Evolutionary conservation across 352 stramenopile genomes (phyloP), one percentile per base, ranked within the genome.

Genomic region (Globisporangium canariense): DNA sequence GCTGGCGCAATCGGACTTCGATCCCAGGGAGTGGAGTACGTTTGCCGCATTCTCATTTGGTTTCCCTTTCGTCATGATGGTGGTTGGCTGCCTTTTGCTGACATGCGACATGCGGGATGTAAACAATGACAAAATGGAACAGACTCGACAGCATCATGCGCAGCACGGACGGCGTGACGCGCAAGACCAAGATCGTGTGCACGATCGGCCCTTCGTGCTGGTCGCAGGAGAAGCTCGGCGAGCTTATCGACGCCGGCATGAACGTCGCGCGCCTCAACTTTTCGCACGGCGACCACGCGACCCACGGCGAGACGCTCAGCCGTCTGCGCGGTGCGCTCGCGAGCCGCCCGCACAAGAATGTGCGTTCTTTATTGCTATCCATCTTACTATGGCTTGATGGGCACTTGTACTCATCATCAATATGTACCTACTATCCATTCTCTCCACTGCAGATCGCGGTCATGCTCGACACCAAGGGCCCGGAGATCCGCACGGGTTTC

Each of bases 261-360:
- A 97, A 96, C 68, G 87, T 99, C 16, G 98, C 98, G 69, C 88
- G 98, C 51, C 88, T 99, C 61, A 99, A 99, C 78, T 99, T 99
- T 78, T 99, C 94, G 47, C 98, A 99, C 78, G 98, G 97, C 46
- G 98, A 98, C 58, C 94, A 97, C 65, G 93, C 96, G 59, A 94
- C 67, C 51, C 86, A 92, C 70, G 72, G 73, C 49, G 81, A 90
- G 58, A 87, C 77, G 28, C 77, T 94, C 56, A 85, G 77, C 59
- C 77, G 81, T 58, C 71, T 94, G 32, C 83, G 83, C 9, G 78
- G 68, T 10, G 86, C 86, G 6, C 61, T 92, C 25, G 82, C 81
- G 25, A 78, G 60, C 10, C 81, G 86, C 38, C 78, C 81, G 11
- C 79, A 89, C 73, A 91, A 90, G 73, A 79, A 91, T 68, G 65